These are phyloP conservation scores for Mycena citricolor DNA, from an alignment of 1,284 basidiomycete genomes.

Conservation along the genomic window DNA sequence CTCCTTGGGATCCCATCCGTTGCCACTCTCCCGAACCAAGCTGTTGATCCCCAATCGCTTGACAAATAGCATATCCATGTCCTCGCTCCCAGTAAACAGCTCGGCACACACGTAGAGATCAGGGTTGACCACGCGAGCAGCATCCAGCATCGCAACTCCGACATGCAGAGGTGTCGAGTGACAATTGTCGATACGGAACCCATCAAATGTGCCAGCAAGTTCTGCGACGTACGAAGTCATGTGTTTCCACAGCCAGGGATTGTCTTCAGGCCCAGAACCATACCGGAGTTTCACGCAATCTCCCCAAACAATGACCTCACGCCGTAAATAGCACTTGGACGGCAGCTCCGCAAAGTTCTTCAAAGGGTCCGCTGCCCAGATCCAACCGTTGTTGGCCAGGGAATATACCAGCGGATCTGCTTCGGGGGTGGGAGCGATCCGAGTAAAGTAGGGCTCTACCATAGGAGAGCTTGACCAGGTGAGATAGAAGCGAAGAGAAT, in stretches of 20 bases:
- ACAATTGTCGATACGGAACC: slow-evolving; percentile 97
- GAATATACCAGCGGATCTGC: slow-evolving; percentile 73
- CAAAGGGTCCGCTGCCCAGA: slow-evolving; percentile 95
- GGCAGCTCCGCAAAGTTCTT: slow-evolving; percentile 93
- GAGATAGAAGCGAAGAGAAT: slow-evolving; percentile 11
- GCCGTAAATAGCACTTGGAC: slow-evolving; percentile 94
- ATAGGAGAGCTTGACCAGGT: slow-evolving; percentile 63
- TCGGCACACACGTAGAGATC: slow-evolving; percentile 96
- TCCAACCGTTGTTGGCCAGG: slow-evolving; percentile 98
- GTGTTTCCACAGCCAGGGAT: slow-evolving; percentile 94
- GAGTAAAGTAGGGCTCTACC: slow-evolving; percentile 89
- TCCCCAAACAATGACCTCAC: slow-evolving; percentile 96
- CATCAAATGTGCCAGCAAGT: slow-evolving; percentile 85
- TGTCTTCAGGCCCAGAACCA: slow-evolving; percentile 73
- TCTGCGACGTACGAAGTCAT: slow-evolving; percentile 86
- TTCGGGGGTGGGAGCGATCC: slow-evolving; percentile 59
- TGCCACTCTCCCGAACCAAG: slow-evolving; percentile 89
- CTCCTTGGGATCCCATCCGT: slow-evolving; percentile 86
- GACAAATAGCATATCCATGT: slow-evolving; percentile 90
- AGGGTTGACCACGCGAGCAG: slow-evolving; percentile 85
- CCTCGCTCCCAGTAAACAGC: slow-evolving; percentile 94
- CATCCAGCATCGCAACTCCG: slow-evolving; percentile 89
- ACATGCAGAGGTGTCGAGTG: slow-evolving; percentile 96
- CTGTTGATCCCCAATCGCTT: slow-evolving; percentile 89
- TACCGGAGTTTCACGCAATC: slow-evolving; percentile 99